Conservation (phyloP, 495 filamentous ascomycete species). For the Aspergillus coremiiformis region DNA sequence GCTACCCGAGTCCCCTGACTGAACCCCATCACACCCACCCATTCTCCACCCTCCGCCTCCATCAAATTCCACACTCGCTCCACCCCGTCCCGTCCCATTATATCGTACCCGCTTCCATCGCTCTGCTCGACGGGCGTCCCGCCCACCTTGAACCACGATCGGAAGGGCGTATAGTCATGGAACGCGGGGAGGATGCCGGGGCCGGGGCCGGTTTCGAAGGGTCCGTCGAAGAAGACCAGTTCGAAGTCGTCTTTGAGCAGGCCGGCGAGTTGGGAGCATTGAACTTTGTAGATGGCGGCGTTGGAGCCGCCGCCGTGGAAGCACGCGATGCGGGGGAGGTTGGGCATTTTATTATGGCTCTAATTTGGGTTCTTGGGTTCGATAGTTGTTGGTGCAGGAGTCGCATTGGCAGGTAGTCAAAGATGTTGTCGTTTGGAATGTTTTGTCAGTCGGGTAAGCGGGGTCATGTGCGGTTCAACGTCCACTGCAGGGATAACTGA, state of each 20-base stretch:
- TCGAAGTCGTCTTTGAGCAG: conserved; percentile 18
- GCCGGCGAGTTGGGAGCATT: conserved; percentile 18
- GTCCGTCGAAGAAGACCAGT: conserved; percentile 26
- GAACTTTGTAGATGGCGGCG: conserved; percentile 21
- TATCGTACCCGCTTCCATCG: conserved; percentile 16
- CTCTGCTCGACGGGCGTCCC: conserved; percentile 40
- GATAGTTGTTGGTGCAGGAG: no score
- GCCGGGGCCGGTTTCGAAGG: conserved; percentile 21
- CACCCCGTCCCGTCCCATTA: conserved; percentile 12
- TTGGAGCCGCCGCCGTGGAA: conserved; percentile 32
- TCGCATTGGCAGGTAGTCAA: neutral
- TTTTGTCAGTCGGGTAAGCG: no score
- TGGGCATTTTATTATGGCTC: no score
- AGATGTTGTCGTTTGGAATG: no score
- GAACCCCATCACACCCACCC: conserved; percentile 51
- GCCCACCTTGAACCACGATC: conserved; percentile 44
- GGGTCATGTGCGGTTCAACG: no score
- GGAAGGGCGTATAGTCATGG: conserved; percentile 45
- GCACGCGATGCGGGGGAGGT: conserved; percentile 29
- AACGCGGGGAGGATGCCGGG: conserved; percentile 32
- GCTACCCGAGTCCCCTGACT: conserved; percentile 53
- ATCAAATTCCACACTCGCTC: conserved; percentile 19
- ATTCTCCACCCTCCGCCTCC: conserved; percentile 42
- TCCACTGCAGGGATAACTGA: no score
- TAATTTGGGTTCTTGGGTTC: no score